Base-by-base conservation (phyloP, 1,284 basidiomycete species). In the Vanrija sp. region DNA sequence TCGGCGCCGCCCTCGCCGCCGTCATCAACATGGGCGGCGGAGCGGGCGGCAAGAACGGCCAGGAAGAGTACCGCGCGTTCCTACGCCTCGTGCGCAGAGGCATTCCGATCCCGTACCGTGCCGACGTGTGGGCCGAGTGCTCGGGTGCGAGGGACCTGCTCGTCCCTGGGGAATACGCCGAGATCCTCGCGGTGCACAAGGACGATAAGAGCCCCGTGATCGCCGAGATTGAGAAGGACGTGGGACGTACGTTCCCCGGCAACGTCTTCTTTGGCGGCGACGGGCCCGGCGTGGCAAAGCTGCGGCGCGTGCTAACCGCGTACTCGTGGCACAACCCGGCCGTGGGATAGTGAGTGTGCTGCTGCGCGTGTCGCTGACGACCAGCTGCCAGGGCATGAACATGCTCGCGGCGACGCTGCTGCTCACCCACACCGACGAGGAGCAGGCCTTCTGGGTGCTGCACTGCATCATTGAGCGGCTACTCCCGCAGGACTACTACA, bases 191-290 rank as follows among this genome's bases (percentile, higher is more conserved):
- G 0, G 72, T 75, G 37, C 82, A 85, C 59, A 78, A 77, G 23
- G 79, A 80, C 27, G 82, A 81, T 39, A 78, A 78, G 20, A 80
- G 82, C 41, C 84, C 88, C 0, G 81, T 84, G 46, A 74, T 78
- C 48, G 71, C 73, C 36, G 95, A 98, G 77, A 98, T 98, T 58
- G 93, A 95, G 77, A 94, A 98, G 76, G 95, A 98, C 67, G 89
- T 97, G 1, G 65, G 70, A 41, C 76, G 91, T 72, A 95, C 90
- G 39, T 96, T 98, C 86, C 95, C 95, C 0, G 78, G 94, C 41
- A 98, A 98, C 68, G 82, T 98, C 35, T 98, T 95, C 77, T 98
- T 98, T 75, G 95, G 92, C 1, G 89, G 93, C 1, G 89, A 94
- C 68, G 57, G 57, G 22, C 57, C 57, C 0, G 96, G 96, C 1